A percentile compares a stretch with the other conserved stretches of the same genome.
phyloP scores from a whole-genome alignment of 106 monocot genomes.

The Acorus gramineus region DNA sequence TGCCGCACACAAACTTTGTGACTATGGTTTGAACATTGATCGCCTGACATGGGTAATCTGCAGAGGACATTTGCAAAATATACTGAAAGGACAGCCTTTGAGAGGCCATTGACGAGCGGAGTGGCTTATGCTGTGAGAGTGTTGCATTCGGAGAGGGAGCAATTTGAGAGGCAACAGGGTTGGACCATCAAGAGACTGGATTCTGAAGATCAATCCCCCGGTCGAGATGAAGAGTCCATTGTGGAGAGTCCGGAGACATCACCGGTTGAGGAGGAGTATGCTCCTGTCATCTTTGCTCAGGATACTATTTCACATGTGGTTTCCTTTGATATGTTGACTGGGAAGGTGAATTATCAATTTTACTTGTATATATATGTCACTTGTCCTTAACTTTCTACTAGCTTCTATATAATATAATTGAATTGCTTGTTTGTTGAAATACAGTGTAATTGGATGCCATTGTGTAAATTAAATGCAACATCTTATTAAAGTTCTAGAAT shows the following conservation, averaged over 20 bases:
- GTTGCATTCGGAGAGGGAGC: slow-evolving; percentile 59
- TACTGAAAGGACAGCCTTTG: slow-evolving; percentile 88
- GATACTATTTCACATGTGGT: slow-evolving; percentile 82
- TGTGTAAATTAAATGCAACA: too few relatives aligned
- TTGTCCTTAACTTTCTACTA: too few relatives aligned
- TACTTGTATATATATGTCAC: too few relatives aligned
- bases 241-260: slow-evolving; percentile 39
- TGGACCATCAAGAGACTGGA: slow-evolving; percentile 95
- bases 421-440: too few relatives aligned
- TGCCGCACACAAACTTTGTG: too few relatives aligned
- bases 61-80: slow-evolving; percentile 88
- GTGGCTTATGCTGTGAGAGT: slow-evolving; percentile 97
- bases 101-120: slow-evolving; percentile 90
- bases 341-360: slow-evolving; percentile 36
- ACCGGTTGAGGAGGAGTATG: slow-evolving; percentile 70
- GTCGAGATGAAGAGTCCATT: slow-evolving; percentile 18
- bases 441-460: too few relatives aligned
- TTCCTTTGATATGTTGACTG: slow-evolving; percentile 84
- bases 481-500: too few relatives aligned
- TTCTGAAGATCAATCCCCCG: slow-evolving; percentile 38
- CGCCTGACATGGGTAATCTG: slow-evolving; percentile 4
- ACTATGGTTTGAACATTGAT: too few relatives aligned
- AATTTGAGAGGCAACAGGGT: slow-evolving; percentile 84
- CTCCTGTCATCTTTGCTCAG: slow-evolving; percentile 91
- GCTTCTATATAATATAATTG: too few relatives aligned